Base-by-base conservation (phyloP, 768 basidiomycete genomes). In the Suillus tomentosus region DNA sequence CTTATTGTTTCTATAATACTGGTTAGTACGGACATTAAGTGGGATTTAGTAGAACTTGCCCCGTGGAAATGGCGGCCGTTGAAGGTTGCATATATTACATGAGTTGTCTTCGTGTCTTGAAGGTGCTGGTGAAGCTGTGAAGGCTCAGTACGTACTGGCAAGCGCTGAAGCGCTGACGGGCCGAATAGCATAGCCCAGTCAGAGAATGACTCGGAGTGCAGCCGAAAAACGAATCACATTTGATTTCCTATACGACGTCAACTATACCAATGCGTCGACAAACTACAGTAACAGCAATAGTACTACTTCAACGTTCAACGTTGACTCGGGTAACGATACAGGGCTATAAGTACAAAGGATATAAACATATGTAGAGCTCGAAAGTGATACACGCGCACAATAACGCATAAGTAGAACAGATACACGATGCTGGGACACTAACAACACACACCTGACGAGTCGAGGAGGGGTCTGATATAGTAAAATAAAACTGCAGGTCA, bases 401-500 rank as follows among this genome's bases (percentile, higher is more conserved):
- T 56, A 24, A 51, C 36, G 36, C 11, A 55, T 37, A 37, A 3
- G 36, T 37, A 37, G 13, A 27, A 14, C 19, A 39, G n/a, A 37
- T 40, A 58, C 15, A 40, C 56, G 39, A 58, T 27, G 17, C 39
- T 57, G 17, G 53, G 56, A 42, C 24, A 58, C 56, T 58, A 58
- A 40, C 24, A 58, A 58, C 56, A 58, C 56, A 57, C 24, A 40
- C 39, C 39, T 19, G 39, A 40, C 22, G 15, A 51, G 39, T 40
- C 39, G 9, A 58, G 56, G 39, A 24, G 56, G 15, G 14, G 56
- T 58, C 39, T 58, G 39, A 39, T 17, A 58, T 58, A 42, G 27
- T 36, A 62, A 34, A 31, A 61, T 37, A 62, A 54, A 22, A 37
- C n/a, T 31, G 34, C 11, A 11, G 34, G n/a, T 9, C 40, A 24